Conservation (phyloP, 2,329 filamentous ascomycete genomes). For the Dothideomycetes sp. region DNA sequence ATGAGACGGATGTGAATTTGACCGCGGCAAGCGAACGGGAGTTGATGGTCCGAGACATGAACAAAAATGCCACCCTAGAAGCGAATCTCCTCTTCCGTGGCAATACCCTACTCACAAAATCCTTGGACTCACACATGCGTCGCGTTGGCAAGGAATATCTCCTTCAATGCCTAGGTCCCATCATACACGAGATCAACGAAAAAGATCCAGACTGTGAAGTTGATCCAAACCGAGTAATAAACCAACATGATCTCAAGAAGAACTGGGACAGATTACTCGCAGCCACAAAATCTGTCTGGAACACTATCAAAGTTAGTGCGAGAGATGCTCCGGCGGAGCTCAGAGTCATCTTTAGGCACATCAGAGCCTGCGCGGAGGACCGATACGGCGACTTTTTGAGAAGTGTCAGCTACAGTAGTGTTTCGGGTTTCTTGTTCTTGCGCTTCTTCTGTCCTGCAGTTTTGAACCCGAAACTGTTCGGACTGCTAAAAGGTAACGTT, state of each 20-base stretch:
- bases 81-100: conserved; percentile 92
- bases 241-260: conserved; percentile 62
- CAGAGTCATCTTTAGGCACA: conserved; percentile 78
- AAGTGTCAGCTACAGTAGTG: conserved; percentile 84
- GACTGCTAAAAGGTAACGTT: conserved; percentile 59
- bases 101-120: conserved; percentile 87
- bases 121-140: conserved; percentile 92
- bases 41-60: conserved; percentile 64
- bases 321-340: conserved; percentile 70
- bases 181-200: conserved; percentile 81
- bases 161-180: conserved; percentile 76
- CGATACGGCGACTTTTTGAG: conserved; percentile 87
- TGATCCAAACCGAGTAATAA: conserved; percentile 68
- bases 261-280: conserved; percentile 74
- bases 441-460: conserved; percentile 96
- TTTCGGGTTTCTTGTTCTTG: conserved; percentile 88
- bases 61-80: conserved; percentile 71
- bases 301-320: conserved; percentile 67
- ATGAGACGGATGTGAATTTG: conserved; percentile 28
- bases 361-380: conserved; percentile 85
- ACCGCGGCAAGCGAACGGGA: conserved; percentile 51
- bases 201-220: conserved; percentile 90
- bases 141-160: conserved; percentile 87
- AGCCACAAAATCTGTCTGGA: conserved; percentile 77
- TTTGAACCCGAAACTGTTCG: conserved; percentile 87